Evolutionary conservation across 805 yeast genomes (phyloP).

Genomic region (Teunomyces cretensis): DNA sequence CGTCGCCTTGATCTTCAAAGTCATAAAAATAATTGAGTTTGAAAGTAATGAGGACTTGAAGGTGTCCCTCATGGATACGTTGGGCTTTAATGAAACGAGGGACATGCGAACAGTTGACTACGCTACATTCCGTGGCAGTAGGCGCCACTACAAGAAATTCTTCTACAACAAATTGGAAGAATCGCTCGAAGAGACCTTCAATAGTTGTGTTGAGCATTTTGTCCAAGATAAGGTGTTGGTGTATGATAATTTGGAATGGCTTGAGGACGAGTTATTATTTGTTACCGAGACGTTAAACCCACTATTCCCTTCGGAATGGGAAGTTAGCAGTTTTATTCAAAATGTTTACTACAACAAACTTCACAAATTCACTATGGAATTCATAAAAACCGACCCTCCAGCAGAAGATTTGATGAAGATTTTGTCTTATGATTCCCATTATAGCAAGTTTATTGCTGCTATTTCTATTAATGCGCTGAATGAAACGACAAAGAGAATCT

Average conservation of each 20-base stretch:
- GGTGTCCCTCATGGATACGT: constrained; percentile 28
- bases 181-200: constrained; percentile 66
- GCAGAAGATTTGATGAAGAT: constrained; percentile 71
- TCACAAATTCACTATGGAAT: constrained; percentile 59
- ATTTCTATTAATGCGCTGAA: constrained; percentile 18
- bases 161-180: constrained; percentile 59
- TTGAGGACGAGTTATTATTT: constrained; percentile 72
- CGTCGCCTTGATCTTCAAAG: constrained; percentile 61
- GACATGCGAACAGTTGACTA: constrained; percentile 24
- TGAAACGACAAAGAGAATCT: constrained; percentile 13
- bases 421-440: constrained; percentile 74
- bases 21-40: constrained; percentile 73
- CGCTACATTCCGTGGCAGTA: constrained; percentile 29
- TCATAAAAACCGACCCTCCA: constrained; percentile 73
- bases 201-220: constrained; percentile 58
- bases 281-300: constrained; percentile 58
- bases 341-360: constrained; percentile 66
- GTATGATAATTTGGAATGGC: constrained; percentile 75
- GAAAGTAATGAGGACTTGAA: constrained; percentile 81
- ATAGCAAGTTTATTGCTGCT: constrained; percentile 38
- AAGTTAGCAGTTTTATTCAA: constrained; percentile 59
- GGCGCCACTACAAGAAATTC: constrained; percentile 61
- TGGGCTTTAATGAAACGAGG: constrained; percentile 21
- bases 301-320: constrained; percentile 75
- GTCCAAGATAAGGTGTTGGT: constrained; percentile 53